Conservation (phyloP, 768 basidiomycete species). For the Collybia sp. region DNA sequence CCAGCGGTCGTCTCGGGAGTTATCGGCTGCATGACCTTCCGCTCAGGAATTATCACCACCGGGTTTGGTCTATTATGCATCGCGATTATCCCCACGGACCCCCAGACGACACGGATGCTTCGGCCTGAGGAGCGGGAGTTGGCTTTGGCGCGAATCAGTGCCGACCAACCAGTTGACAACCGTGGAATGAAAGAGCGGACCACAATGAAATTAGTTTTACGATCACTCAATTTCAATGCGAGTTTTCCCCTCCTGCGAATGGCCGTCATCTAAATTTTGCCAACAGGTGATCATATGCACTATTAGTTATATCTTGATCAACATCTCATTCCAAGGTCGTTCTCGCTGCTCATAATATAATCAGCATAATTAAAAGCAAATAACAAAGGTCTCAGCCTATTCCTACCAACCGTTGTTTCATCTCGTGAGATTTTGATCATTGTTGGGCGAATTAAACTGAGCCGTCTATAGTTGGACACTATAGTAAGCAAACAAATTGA, state of each 20-base stretch:
- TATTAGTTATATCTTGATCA: constrained; percentile 18
- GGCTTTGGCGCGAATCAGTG: constrained; percentile 29
- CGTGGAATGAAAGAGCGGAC: constrained; percentile 25
- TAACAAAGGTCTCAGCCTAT: constrained; percentile 11
- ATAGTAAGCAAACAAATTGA: constrained; percentile 13
- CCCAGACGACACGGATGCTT: constrained; percentile 26
- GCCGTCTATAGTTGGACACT: constrained; percentile 11
- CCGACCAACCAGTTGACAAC: constrained; percentile 24
- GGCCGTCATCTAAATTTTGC: neutral
- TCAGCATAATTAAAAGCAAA: too few species aligned
- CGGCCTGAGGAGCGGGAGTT: constrained; percentile 26
- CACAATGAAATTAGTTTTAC: constrained; percentile 19
- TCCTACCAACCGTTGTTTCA: constrained; percentile 38
- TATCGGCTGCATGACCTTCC: too few species aligned
- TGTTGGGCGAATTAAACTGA: too few species aligned
- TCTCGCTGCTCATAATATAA: too few species aligned
- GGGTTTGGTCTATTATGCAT: constrained; percentile 29
- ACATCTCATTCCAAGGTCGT: constrained; percentile 23
- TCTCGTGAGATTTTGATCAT: constrained; percentile 26
- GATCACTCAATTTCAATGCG: constrained; percentile 27
- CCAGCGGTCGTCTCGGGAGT: too few species aligned
- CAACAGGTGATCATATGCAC: constrained; percentile 15
- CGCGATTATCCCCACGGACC: constrained; percentile 30
- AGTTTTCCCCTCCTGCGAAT: neutral
- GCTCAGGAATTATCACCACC: constrained; percentile 29